Evolutionary conservation across 2,329 filamentous ascomycete species (phyloP), one percentile per base, ranked within the genome.

Genomic region (Ophiocordyceps australis): DNA sequence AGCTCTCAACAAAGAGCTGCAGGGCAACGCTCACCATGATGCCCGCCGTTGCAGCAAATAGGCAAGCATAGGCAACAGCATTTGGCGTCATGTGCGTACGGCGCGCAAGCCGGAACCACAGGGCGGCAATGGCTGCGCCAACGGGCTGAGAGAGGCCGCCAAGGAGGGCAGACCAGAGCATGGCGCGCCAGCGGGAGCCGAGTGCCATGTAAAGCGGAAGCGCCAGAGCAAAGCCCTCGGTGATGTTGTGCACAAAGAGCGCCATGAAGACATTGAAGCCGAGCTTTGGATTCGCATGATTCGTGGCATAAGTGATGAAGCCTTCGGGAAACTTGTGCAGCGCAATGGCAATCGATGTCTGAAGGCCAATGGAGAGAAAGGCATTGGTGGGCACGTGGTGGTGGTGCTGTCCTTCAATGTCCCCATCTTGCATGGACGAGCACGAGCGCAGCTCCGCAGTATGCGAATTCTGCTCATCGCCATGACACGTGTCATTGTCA

Each of bases 231-330:
- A 95, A 95, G 2, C 89, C 89, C 54, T 98, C 89, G 16, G 82
- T 85, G 41, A 98, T 92, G 54, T 95, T 98, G 62, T 98, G 89
- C 31, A 98, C 86, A 45, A 93, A 93, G 7, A 98, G 65, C 1
- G 89, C 86, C 49, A 95, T 68, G 54, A 98, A 98, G 28, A 98
- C 82, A 27, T 80, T 78, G 49, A 93, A 72, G 13, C 89, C 89
- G 0, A 98, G 68, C 0, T 66, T 61, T 0, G 89, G 85, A 46
- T 85, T 95, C 9, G 83, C 86, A 45, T 98, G 89, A 50, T 95
- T 98, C 8, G 89, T 94, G 8, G 89, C 86, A 46, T 91, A 98
- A 1, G 86, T 95, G 38, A 98, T 75, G 46, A 77, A 77, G 14
- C 72, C 72, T 41, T 76, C 89, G 2, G 89, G 89, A 19, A 95